A percentile compares a stretch with the other conserved stretches of the same genome.
Conservation (phyloP, 2,329 filamentous ascomycete genomes). For the Dothideomycetes sp. region DNA sequence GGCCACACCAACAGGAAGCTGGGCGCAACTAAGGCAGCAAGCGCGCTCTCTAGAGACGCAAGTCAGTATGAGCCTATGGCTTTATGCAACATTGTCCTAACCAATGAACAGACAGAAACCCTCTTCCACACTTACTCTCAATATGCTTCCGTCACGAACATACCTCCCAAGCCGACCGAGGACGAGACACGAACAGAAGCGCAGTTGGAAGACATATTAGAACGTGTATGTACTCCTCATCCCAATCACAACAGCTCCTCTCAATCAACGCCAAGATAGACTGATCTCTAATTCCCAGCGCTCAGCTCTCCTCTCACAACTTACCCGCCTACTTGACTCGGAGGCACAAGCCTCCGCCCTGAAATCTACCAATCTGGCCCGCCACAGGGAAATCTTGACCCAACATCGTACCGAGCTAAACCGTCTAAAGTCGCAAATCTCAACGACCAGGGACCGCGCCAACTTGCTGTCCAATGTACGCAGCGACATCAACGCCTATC, state of each 20-base stretch:
- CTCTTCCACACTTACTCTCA: slow-evolving; percentile 81
- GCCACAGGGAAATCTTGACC: slow-evolving; percentile 79
- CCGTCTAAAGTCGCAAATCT: slow-evolving; percentile 62
- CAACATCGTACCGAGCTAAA: slow-evolving; percentile 77
- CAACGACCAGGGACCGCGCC: slow-evolving; percentile 70
- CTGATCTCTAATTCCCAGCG: slow-evolving; percentile 44
- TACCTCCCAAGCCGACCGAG: slow-evolving; percentile 72
- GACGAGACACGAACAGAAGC: slow-evolving; percentile 72
- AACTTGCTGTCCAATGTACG: slow-evolving; percentile 87
- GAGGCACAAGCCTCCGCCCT: slow-evolving; percentile 84
- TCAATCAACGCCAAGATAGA: slow-evolving; percentile 9
- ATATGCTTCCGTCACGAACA: slow-evolving; percentile 68
- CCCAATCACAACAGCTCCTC: neutral
- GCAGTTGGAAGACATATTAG: slow-evolving; percentile 73
- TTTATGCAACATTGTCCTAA: neutral
- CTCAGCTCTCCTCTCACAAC: slow-evolving; percentile 68
- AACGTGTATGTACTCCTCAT: slow-evolving; percentile 49
- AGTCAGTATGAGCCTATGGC: slow-evolving; percentile 39
- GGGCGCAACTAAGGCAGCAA: slow-evolving; percentile 91
- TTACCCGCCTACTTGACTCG: slow-evolving; percentile 82
- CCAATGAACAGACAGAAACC: slow-evolving; percentile 60
- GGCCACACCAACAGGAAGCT: slow-evolving; percentile 36
- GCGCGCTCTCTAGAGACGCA: slow-evolving; percentile 81
- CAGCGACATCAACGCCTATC: slow-evolving; percentile 84
- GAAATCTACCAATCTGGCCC: slow-evolving; percentile 92